These are phyloP conservation scores for Mytilinidion resinicola DNA, from an alignment of 495 filamentous ascomycete genomes.

Conservation along the genomic window DNA sequence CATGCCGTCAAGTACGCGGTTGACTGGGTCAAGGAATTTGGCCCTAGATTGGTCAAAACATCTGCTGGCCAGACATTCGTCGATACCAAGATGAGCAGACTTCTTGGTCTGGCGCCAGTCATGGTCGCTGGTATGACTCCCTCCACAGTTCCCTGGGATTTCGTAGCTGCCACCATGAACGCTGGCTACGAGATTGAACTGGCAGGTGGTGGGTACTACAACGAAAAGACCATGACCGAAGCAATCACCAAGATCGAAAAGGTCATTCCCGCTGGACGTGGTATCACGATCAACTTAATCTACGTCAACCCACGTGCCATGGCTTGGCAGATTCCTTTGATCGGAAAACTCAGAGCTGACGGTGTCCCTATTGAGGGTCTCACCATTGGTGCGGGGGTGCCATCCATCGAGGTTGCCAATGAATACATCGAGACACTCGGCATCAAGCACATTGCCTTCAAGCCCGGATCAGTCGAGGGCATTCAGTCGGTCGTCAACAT, in stretches of 20 bases:
- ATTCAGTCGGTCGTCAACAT: constrained; percentile 90
- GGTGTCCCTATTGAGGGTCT: constrained; percentile 92
- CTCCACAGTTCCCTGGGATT: constrained; percentile 89
- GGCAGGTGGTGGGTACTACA: constrained; percentile 88
- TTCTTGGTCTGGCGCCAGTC: constrained; percentile 80
- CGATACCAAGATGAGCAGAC: constrained; percentile 94
- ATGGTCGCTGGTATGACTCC: constrained; percentile 98
- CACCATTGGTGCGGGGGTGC: constrained; percentile 90
- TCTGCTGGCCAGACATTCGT: constrained; percentile 82
- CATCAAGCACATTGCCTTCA: constrained; percentile 91
- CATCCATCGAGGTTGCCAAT: constrained; percentile 86
- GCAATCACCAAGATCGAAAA: constrained; percentile 87
- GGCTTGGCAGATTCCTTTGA: constrained; percentile 93
- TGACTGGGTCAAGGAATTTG: constrained; percentile 97
- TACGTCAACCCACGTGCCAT: constrained; percentile 95
- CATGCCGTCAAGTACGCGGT: constrained; percentile 90
- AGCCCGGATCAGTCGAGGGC: constrained; percentile 82
- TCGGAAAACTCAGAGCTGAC: constrained; percentile 74
- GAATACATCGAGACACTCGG: constrained; percentile 93
- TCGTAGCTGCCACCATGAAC: constrained; percentile 92
- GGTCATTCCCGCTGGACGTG: constrained; percentile 79
- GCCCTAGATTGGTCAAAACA: constrained; percentile 80
- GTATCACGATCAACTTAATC: constrained; percentile 90
- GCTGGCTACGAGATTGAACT: constrained; percentile 92
- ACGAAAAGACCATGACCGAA: constrained; percentile 79